Base-by-base conservation (phyloP, 371 early-diverging fungal genomes). In the Rhizomucor miehei region DNA sequence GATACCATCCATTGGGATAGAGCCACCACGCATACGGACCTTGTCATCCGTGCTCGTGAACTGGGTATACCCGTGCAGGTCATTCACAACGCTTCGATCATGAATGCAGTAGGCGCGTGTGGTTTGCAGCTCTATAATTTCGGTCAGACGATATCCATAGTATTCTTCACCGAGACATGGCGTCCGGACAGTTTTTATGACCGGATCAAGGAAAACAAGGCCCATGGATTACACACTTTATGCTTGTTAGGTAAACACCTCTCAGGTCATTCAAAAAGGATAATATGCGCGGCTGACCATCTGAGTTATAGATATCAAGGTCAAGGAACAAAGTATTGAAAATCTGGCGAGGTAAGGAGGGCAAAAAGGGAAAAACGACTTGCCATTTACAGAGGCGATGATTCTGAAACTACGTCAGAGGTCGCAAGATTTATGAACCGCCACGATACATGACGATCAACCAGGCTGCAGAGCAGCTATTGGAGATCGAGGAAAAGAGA, bases 11-110 rank as follows among this genome's bases (percentile, higher is more conserved):
- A 10, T 41, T 10, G 25, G 39, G 14, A 16, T 58, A 91, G 97
- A 37, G 99, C 99, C 14, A 99, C 99, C 3, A 99, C 99, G 1
- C 99, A 99, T 73, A 91, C 97, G 3, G 99, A 99, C 69, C 82
- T 99, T 17, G 88, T 97, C 13, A 78, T 97, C 53, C 91, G 99
- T 23, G 99, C 99, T 8, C 86, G 88, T 60, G 94, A 99, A 63
- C 79, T 86, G 44, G 66, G 69, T 25, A 92, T 99, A 60, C 82
- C 86, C 12, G 93, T 95, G 24, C 81, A 88, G 48, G 84, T 90
- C 17, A 92, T 99, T 51, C 99, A 99, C 77, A 99, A 99, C 70
- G 95, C 99, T 24, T 97, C 98, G 21, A 98, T 99, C 67, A 93
- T 98, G 91, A 99, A 97, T 71, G 99, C 98, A 4, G 85, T 97